Percentiles rank a stretch among this genome's conserved stretches.
Conservation (phyloP, 306 rosid genomes). For the Medicago truncatula region MtrunA17r5.0-ANR NC_053044.1:37082501-37083000, state of each 20-base stretch:
- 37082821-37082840: constrained; percentile 68
- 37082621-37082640: constrained; percentile 54
- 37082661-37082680: constrained; percentile 76
- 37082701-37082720: constrained; percentile 66
- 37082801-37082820: constrained; percentile 75
- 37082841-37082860: constrained; percentile 59
- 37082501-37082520: neutral
- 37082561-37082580: constrained; percentile 47
- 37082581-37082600: constrained; percentile 52
- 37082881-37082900: constrained; percentile 76
- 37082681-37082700: constrained; percentile 68
- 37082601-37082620: constrained; percentile 50
- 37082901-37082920: constrained; percentile 55
- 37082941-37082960: constrained; percentile 65
- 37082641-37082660: constrained; percentile 57
- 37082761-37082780: constrained; percentile 53
- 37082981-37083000: constrained; percentile 5
- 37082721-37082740: constrained; percentile 52
- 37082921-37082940: constrained; percentile 62
- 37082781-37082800: constrained; percentile 68
- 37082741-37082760: constrained; percentile 56
- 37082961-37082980: neutral
- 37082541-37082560: constrained; percentile 50
- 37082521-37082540: neutral
- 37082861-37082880: constrained; percentile 57